These are phyloP conservation scores for Ciborinia camelliae DNA, from an alignment of 2,329 filamentous ascomycete species.

Conservation along the genomic window DNA sequence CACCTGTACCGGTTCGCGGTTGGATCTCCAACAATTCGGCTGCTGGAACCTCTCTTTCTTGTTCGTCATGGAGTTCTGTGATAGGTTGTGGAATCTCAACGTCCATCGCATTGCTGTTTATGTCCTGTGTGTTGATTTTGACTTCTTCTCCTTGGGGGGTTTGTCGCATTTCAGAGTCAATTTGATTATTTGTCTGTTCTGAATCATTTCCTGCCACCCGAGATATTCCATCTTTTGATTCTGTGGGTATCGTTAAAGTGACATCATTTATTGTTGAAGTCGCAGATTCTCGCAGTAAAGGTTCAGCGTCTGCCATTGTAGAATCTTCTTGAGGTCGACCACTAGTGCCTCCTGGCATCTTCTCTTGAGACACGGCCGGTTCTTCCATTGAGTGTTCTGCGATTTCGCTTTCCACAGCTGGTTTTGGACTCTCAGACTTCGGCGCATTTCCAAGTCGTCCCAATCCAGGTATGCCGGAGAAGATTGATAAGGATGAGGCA, in stretches of 20 bases:
- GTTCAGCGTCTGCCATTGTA: constrained; percentile 3
- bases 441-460: constrained; percentile 20
- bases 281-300: constrained; percentile 5
- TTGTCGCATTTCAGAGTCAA: background rate
- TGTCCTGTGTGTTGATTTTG: background rate
- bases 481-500: background rate
- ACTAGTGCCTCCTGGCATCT: background rate
- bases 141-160: background rate
- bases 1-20: background rate
- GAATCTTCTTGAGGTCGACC: background rate
- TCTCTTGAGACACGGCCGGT: background rate
- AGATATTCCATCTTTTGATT: background rate
- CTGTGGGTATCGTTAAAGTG: background rate
- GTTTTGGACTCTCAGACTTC: constrained; percentile 6
- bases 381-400: background rate
- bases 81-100: background rate
- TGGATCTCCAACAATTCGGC: background rate
- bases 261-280: background rate
- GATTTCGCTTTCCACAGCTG: background rate
- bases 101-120: background rate
- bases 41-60: background rate
- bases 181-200: background rate
- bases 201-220: background rate
- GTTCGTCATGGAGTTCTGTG: background rate
- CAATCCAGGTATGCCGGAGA: constrained; percentile 20